Evolutionary conservation across 768 basidiomycete species (phyloP), one percentile per base, ranked within the genome.

Genomic region (Hygrophoropsis aurantiaca): DNA sequence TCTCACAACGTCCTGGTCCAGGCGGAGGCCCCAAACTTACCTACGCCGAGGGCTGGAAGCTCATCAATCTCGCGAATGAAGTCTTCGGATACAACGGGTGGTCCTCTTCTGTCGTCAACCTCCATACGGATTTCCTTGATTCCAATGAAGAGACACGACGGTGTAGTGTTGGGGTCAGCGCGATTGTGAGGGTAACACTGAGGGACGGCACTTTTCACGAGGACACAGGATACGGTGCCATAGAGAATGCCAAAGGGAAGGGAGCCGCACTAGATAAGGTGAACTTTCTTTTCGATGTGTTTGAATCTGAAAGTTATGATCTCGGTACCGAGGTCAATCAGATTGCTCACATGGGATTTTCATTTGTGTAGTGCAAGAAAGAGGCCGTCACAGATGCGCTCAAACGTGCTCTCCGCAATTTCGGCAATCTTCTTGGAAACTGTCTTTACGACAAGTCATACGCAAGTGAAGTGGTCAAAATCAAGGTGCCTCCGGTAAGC

Each of bases 71-170:
- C 19, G 97, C 95, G 2, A 99, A 99, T 63, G 95, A 99, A 54
- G 89, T 98, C 35, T 98, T 99, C 68, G 95, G 95, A 1, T 97
- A 93, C 74, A 92, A 98, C 53, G 97, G 94, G 20, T 94, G 93
- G 94, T 89, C 86, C 51, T 88, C 90, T 2, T 86, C 66, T 40
- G 74, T 95, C 39, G 78, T 89, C 51, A 88, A 61, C 45, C 66
- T 97, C 26, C 80, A 81, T 7, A 88, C 84, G 3, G 89, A 90
- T 58, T 90, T 87, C 63, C 65, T 86, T 47, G 95, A 98, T 61
- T 79, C 69, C 55, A 81, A 74, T 54, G 81, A 87, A 47, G 83
- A 90, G 46, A 76, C 82, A 2, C 72, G 68, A 47, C 66, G 84
- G 51, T 90, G 73, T 64, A 82, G 69, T 42, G 79, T 90, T 34